Evolutionary conservation across 257 asterid species (phyloP).

Genomic region (Fraxinus pennsylvanica): DNA sequence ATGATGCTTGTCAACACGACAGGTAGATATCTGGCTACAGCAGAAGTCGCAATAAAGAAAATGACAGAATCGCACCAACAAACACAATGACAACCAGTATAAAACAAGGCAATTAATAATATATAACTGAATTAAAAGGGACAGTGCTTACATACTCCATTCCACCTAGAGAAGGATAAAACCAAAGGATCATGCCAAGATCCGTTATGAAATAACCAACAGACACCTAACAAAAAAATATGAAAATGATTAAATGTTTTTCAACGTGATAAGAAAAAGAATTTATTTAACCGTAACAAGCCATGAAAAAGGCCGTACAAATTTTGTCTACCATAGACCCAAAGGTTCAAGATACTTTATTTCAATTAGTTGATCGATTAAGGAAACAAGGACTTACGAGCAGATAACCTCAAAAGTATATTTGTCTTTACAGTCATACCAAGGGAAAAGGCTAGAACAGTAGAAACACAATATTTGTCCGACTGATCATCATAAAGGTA

Average conservation of each 20-base stretch:
- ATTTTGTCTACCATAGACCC: background rate
- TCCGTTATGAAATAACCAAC: conserved; percentile 76
- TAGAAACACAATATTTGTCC: background rate
- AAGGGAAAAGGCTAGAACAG: background rate
- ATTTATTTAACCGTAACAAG: background rate
- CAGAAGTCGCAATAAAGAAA: background rate
- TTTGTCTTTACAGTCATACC: background rate
- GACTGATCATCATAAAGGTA: background rate
- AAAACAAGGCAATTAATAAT: background rate
- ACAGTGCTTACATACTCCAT: conserved; percentile 75
- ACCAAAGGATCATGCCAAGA: conserved; percentile 82
- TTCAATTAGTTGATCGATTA: background rate
- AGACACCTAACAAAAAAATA: conserved; percentile 53
- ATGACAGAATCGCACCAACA: background rate
- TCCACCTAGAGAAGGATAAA: conserved; percentile 78
- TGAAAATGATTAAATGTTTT: conserved; percentile 17
- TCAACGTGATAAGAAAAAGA: background rate
- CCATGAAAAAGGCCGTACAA: background rate
- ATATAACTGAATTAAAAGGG: conserved; percentile 20
- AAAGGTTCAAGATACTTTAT: background rate
- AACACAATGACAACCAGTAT: background rate
- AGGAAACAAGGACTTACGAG: background rate
- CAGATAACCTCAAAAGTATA: background rate
- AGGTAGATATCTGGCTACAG: background rate
- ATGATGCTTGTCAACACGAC: background rate